These are phyloP conservation scores for Trichoderma gracile DNA, from an alignment of 2,329 filamentous ascomycete species.

Conservation along the genomic window DNA sequence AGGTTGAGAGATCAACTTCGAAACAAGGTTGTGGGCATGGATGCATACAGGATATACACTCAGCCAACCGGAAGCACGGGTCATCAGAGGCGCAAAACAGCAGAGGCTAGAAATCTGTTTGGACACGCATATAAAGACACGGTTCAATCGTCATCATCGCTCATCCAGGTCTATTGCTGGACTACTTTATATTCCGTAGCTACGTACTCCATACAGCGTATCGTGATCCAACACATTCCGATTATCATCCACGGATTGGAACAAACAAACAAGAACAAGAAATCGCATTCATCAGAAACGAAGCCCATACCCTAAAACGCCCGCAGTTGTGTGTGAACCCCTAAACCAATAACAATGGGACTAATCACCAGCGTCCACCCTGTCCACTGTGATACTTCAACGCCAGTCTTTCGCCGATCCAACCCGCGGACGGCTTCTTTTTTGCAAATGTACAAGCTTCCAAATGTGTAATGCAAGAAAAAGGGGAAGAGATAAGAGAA, in stretches of 20 bases:
- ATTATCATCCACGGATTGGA: constrained; percentile 16
- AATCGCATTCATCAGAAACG: background rate
- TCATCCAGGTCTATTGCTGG: constrained; percentile 23
- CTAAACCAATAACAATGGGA: constrained; percentile 19
- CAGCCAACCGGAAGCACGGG: no score
- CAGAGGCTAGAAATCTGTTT: background rate
- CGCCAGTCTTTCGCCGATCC: constrained; percentile 24
- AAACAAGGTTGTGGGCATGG: background rate
- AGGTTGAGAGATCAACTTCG: constrained; percentile 60
- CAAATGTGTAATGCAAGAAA: constrained; percentile 8
- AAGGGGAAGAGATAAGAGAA: background rate
- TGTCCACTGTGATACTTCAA: constrained; percentile 15
- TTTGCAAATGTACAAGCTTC: constrained; percentile 23
- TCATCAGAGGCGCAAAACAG: background rate
- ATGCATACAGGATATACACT: background rate
- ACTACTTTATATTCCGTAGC: constrained; percentile 18
- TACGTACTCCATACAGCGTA: constrained; percentile 27
- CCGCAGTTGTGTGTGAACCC: constrained; percentile 26
- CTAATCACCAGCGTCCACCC: background rate
- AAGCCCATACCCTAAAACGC: constrained; percentile 26
- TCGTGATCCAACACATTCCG: constrained; percentile 29
- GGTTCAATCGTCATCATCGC: background rate
- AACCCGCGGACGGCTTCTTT: constrained; percentile 24
- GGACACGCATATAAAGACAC: background rate
- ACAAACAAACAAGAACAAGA: background rate